phyloP scores from a whole-genome alignment of 2,329 filamentous ascomycete genomes.

The Acephala macrosclerotiorum region DNA sequence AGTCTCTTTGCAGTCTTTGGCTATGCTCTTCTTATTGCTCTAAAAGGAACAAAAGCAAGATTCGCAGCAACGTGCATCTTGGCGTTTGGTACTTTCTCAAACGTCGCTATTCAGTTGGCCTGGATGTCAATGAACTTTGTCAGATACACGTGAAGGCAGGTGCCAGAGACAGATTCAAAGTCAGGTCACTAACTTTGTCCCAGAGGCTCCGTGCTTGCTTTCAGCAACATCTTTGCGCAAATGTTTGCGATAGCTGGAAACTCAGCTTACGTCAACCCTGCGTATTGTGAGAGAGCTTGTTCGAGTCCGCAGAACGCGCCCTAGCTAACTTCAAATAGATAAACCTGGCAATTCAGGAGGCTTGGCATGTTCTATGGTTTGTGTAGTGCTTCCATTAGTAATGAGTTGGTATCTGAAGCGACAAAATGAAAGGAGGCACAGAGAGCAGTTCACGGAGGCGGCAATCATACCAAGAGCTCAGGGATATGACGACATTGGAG shows the following conservation, averaged over 20 bases:
- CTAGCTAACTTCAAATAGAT: neutral
- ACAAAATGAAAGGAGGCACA: neutral
- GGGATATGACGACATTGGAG: neutral
- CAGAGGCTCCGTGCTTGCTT: neutral
- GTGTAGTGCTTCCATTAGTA: neutral
- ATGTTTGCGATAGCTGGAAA: neutral
- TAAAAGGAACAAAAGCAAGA: neutral
- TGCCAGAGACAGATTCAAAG: too few species aligned
- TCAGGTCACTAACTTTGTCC: neutral
- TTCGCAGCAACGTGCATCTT: constrained; percentile 1
- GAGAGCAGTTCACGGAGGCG: neutral
- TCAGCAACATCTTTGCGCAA: neutral
- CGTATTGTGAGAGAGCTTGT: neutral
- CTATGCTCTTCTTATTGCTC: neutral
- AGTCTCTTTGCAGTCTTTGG: neutral
- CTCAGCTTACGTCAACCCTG: neutral
- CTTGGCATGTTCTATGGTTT: neutral
- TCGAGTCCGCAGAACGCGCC: neutral
- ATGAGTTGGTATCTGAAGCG: constrained; percentile 4
- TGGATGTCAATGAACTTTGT: neutral
- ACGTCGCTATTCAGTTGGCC: neutral
- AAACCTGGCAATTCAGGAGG: neutral
- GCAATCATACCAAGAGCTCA: neutral
- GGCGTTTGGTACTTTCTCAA: neutral
- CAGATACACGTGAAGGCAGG: neutral